Conservation (phyloP, 305 asterid genomes). For the Vinca major region DNA sequence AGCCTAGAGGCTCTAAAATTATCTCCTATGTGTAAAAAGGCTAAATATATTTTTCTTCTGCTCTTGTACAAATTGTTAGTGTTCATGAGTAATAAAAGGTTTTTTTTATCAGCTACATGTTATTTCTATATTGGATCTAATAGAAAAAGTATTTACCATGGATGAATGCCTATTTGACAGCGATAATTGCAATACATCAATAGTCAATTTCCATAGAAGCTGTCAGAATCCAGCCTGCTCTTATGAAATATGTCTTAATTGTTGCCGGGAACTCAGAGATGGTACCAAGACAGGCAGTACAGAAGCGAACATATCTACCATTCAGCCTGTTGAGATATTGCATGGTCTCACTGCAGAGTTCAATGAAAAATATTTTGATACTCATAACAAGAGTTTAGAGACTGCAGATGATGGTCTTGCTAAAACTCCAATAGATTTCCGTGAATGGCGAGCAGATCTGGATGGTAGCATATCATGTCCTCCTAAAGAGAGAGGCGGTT, state of each 20-base stretch:
- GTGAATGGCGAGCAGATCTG: constrained; percentile 40
- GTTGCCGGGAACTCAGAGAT: constrained; percentile 62
- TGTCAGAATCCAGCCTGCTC: constrained; percentile 54
- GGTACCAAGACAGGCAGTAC: constrained; percentile 39
- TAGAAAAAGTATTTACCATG: constrained; percentile 18
- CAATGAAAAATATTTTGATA: constrained; percentile 15
- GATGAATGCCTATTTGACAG: constrained; percentile 34
- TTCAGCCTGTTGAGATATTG: constrained; percentile 14
- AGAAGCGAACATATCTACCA: constrained; percentile 20
- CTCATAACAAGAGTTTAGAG: constrained; percentile 19
- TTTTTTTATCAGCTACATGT: constrained; percentile 7
- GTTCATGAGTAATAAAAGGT: constrained; percentile 13
- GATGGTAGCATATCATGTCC: constrained; percentile 65
- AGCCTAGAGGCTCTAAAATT: not conserved
- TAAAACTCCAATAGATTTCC: constrained; percentile 18
- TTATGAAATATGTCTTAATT: constrained; percentile 61
- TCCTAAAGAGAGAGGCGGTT: constrained; percentile 59
- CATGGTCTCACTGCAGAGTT: constrained; percentile 9
- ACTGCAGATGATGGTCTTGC: constrained; percentile 18
- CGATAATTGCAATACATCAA: constrained; percentile 71
- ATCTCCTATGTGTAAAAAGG: not conserved
- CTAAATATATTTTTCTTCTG: not conserved
- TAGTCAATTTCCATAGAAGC: constrained; percentile 66
- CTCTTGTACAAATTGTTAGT: not conserved
- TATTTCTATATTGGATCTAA: constrained; percentile 15